A percentile compares a stretch with the other conserved stretches of the same genome.
Conservation (phyloP, 2,329 filamentous ascomycete species). For the Lecanicillium sp. region DNA sequence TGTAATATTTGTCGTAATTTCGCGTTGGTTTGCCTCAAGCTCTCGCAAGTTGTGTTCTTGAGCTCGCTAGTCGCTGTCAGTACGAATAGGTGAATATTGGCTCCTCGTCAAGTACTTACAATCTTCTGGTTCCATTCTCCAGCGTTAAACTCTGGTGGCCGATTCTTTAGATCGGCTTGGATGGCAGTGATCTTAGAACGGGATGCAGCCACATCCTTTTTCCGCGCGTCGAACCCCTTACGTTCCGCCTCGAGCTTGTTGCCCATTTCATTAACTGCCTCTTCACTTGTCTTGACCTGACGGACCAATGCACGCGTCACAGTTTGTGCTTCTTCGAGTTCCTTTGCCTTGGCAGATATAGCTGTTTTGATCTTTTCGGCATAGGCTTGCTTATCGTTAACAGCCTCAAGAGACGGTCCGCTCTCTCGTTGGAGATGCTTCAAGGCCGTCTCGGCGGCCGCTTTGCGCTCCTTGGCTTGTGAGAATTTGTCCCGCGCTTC, state of each 20-base stretch:
- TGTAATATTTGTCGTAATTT: slow-evolving; percentile 28
- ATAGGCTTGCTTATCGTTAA: slow-evolving; percentile 66
- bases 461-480: slow-evolving; percentile 47
- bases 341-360: slow-evolving; percentile 44
- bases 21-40: slow-evolving; percentile 34
- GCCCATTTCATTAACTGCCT: slow-evolving; percentile 35
- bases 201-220: slow-evolving; percentile 40
- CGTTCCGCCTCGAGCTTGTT: slow-evolving; percentile 41
- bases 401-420: slow-evolving; percentile 61
- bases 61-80: slow-evolving; percentile 39
- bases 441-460: slow-evolving; percentile 48
- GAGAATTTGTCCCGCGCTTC: slow-evolving; percentile 39
- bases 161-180: slow-evolving; percentile 54
- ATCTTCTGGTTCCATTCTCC: slow-evolving; percentile 65
- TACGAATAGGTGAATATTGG: too few species aligned
- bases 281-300: slow-evolving; percentile 25
- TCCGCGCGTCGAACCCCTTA: slow-evolving; percentile 41
- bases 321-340: slow-evolving; percentile 46
- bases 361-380: slow-evolving; percentile 45
- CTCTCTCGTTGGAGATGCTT: slow-evolving; percentile 48
- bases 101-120: too few species aligned
- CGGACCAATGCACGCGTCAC: slow-evolving; percentile 36
- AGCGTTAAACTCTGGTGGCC: slow-evolving; percentile 60
- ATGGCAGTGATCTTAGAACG: slow-evolving; percentile 53
- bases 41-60: slow-evolving; percentile 50